Base-by-base conservation (phyloP, 495 filamentous ascomycete genomes). In the Filosporella fistucella region DNA sequence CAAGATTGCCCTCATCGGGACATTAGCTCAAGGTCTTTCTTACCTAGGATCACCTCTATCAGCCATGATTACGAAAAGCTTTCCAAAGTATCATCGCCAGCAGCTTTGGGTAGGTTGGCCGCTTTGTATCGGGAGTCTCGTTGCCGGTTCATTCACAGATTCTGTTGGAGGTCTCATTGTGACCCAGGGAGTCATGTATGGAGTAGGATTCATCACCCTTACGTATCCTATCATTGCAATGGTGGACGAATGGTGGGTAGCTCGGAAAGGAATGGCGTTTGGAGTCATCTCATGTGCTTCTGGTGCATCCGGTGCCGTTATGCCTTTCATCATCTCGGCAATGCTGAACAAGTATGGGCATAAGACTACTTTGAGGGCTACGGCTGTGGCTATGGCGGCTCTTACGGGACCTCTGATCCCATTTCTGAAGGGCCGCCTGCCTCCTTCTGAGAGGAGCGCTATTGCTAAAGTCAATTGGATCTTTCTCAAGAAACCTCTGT, bases 231-330 rank as follows among this genome's bases (percentile, higher is more conserved):
- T 69, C 47, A 47, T 63, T 22, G 58, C 57, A 18, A 64, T 70
- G 55, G 48, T 69, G 1, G 68, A 70, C 41, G 66, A 66, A 42
- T 72, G 61, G 61, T 72, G 65, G 54, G 54, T 65, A 16, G 34
- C 48, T 35, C 62, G 62, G 9, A 60, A 68, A 10, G 69, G 68
- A 0, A 61, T 71, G 46, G 69, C 69, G 12, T 70, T 67, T 50
- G 69, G 69, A 0, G 39, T 72, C 35, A 55, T 71, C 16, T 66
- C 62, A 33, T 60, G 58, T 20, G 67, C 67, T 7, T 52, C 56
- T 14, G 69, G 69, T 6, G 51, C 64, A 14, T 59, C 56, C 6
- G 68, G 67, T 6, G 34, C 62, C 7, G 45, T 63, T 4, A 56
- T 70, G 30, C 69, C 69, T 4, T 60, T 69, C 26, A 38, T 60